phyloP scores from a whole-genome alignment of 306 rosid species.

The Myrica gale region DNA sequence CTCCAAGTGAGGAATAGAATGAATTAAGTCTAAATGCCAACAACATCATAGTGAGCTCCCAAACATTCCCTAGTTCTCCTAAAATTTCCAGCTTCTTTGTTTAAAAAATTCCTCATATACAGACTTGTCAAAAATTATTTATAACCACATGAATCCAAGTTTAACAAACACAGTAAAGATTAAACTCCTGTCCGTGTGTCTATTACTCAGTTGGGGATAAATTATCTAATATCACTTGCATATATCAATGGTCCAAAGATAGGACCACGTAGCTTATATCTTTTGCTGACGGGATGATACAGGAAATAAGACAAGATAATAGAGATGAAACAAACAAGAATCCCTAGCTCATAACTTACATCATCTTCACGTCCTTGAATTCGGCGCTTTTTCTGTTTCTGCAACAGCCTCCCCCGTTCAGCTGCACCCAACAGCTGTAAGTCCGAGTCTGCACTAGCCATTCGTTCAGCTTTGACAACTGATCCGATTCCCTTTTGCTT shows the following conservation, averaged over 20 bases:
- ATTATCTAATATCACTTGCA: neutral
- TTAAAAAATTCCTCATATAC: neutral
- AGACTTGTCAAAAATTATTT: neutral
- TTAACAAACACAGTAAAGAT: neutral
- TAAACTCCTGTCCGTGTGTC: neutral
- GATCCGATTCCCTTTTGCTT: constrained; percentile 59
- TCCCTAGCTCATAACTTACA: constrained; percentile 43
- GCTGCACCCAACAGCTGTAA: constrained; percentile 67
- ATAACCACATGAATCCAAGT: neutral
- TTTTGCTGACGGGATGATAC: neutral
- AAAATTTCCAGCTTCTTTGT: neutral
- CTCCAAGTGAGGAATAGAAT: constrained; percentile 2
- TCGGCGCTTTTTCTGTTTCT: constrained; percentile 82
- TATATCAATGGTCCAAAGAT: neutral
- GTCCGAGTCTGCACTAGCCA: constrained; percentile 77
- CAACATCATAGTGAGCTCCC: constrained; percentile 10
- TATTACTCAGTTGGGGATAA: neutral
- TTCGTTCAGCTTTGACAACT: constrained; percentile 66
- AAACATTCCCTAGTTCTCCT: neutral
- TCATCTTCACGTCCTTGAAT: constrained; percentile 89
- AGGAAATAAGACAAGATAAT: constrained; percentile 17
- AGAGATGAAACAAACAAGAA: constrained; percentile 5
- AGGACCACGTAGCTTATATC: neutral
- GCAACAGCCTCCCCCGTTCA: constrained; percentile 84
- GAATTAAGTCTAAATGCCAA: neutral